These are phyloP conservation scores for Bauhinia variegata DNA, from an alignment of 306 rosid genomes.

Conservation along the genomic window DNA sequence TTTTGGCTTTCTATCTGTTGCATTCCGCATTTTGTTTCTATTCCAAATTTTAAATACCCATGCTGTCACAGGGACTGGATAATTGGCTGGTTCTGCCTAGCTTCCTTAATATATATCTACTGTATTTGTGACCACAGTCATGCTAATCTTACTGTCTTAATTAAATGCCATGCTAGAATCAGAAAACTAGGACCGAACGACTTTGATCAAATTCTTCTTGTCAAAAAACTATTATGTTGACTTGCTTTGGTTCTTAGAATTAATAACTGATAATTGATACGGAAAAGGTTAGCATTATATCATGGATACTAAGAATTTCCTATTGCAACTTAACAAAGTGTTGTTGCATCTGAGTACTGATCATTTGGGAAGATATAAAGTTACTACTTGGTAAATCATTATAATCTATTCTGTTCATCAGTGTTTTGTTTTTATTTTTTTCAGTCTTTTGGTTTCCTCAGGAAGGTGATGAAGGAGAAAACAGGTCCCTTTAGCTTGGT, in stretches of 20 bases:
- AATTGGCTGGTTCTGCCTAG: conserved; percentile 7
- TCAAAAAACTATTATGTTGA: background rate
- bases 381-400: conserved; percentile 28
- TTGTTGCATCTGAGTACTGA: conserved; percentile 17
- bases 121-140: background rate
- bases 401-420: conserved; percentile 53
- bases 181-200: background rate
- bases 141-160: background rate
- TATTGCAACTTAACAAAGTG: background rate
- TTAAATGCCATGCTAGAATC: conserved; percentile 6
- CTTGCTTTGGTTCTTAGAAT: background rate
- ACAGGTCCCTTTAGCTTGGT: conserved; percentile 55
- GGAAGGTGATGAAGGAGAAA: conserved; percentile 55
- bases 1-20: background rate
- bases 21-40: conserved; percentile 1
- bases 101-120: background rate
- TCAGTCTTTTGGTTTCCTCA: conserved; percentile 53
- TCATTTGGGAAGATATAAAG: background rate
- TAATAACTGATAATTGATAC: conserved; percentile 10
- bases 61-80: conserved; percentile 4
- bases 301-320: conserved; percentile 6
- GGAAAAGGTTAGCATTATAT: conserved; percentile 1
- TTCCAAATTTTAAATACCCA: background rate
- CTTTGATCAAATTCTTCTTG: background rate
- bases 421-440: conserved; percentile 63